Base-by-base conservation (phyloP, 208 protist species). In the Herpetomonas tarakana region DNA sequence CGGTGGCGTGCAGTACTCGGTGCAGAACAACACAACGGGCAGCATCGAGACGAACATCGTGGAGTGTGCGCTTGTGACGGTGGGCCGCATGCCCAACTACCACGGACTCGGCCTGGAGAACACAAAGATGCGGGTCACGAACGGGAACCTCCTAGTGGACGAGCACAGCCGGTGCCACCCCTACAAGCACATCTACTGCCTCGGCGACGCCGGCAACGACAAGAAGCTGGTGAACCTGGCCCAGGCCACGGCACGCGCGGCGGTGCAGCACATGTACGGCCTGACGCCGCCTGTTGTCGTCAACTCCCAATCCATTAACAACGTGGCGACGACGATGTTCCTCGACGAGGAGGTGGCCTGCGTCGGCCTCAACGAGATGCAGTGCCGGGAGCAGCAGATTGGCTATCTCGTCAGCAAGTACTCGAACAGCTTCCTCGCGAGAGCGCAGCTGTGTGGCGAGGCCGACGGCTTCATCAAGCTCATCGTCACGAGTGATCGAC, bases 121-220 rank as follows among this genome's bases (percentile, higher is more conserved):
- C 58, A 74, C 76, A 18, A 62, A 72, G 41, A 78, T 80, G 58
- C 69, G 74, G 26, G 60, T 84, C 4, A 66, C 61, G 19, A 78
- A 83, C 49, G 79, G 69, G 11, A 46, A 62, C 19, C 55, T 91
- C 16, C 67, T 67, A 2, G 46, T 77, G 16, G 83, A 91, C 52
- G 59, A 54, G 22, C 81, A 76, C 74, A 52, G 71, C 41, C 80
- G 78, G 11, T 87, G 80, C 68, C 51, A 58, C 22, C 80, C 83
- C 24, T 75, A 91, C 72, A 65, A 77, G 16, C 80, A 91, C 58
- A 91, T 91, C 45, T 91, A 86, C 75, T 81, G 71, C 63, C 61
- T 86, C 27, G 84, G 84, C 12, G 84, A 91, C 39, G 81, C 70
- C 18, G 65, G 70, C 1, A 62, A 45, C 21, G 65, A 57, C 24